phyloP scores from a whole-genome alignment of 352 stramenopile species.

The Thraustochytrium sp. region DNA sequence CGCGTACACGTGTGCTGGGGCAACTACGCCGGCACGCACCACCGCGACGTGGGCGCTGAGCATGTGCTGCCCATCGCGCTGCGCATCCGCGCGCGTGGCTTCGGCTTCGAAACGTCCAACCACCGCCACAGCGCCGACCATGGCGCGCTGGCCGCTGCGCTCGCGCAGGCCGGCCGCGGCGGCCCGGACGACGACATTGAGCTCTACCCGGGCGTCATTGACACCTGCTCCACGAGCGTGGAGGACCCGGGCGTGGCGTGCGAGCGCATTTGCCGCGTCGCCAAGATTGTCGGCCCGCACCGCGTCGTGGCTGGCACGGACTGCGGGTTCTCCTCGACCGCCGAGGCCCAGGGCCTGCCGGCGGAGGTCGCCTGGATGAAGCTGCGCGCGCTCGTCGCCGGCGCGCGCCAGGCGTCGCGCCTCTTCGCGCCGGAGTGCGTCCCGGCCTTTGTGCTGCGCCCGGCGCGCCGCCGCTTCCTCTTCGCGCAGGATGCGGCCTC shows the following conservation, averaged over 20 bases:
- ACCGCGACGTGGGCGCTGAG: background rate
- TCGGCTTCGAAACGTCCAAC: conserved; percentile 27
- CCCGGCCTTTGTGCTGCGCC: background rate
- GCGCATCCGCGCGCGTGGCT: conserved; percentile 1
- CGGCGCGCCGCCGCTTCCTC: background rate
- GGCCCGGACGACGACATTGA: background rate
- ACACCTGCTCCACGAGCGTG: conserved; percentile 37
- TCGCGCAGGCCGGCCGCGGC: too few species aligned
- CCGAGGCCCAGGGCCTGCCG: conserved; percentile 21
- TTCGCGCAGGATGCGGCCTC: background rate
- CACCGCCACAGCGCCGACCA: conserved; percentile 14
- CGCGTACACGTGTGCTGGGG: conserved; percentile 31
- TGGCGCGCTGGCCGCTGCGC: background rate
- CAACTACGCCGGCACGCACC: conserved; percentile 22
- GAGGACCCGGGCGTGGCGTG: background rate
- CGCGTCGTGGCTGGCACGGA: conserved; percentile 17
- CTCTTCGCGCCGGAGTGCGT: background rate
- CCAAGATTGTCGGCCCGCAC: background rate
- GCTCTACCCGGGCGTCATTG: conserved; percentile 27
- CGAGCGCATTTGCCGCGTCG: conserved; percentile 26
- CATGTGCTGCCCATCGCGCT: conserved; percentile 8
- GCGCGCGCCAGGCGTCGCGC: conserved; percentile 3
- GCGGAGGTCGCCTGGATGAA: background rate
- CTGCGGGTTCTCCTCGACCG: conserved; percentile 30
- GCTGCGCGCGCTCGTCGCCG: conserved; percentile 9